A percentile compares a stretch with the other conserved stretches of the same genome.
Evolutionary conservation across 495 filamentous ascomycete genomes (phyloP).

Genomic region (Hypoxylon cercidicola): DNA sequence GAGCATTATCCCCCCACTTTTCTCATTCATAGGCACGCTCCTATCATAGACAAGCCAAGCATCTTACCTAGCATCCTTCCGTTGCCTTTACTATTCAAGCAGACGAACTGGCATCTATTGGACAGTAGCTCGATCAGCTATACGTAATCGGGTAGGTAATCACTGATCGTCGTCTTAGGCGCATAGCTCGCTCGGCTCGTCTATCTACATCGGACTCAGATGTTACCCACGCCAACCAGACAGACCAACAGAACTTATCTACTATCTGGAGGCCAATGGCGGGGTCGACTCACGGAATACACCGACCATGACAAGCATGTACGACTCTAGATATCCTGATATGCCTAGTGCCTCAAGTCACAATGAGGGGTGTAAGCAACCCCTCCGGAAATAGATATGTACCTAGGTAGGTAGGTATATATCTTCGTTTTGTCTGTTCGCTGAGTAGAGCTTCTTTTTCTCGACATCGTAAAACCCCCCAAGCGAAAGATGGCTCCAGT

Average conservation of each 20-base stretch:
- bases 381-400: not conserved
- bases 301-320: constrained; percentile 8
- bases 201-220: not conserved
- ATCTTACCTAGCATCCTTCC: too few relatives aligned
- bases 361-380: not conserved
- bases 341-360: not conserved
- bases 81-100: too few relatives aligned
- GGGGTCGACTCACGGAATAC: constrained; percentile 8
- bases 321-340: not conserved
- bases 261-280: constrained; percentile 1
- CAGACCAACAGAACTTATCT: constrained; percentile 15
- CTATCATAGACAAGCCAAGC: too few relatives aligned
- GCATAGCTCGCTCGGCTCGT: not conserved
- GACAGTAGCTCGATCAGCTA: not conserved
- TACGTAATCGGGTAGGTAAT: not conserved
- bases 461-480: not conserved
- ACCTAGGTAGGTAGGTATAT: not conserved
- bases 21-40: too few relatives aligned
- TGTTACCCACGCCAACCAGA: constrained; percentile 18
- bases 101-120: too few relatives aligned
- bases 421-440: not conserved
- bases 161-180: constrained; percentile 16
- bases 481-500: constrained; percentile 24
- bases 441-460: not conserved
- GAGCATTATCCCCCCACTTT: too few relatives aligned